A percentile compares a stretch with the other conserved stretches of the same genome.
phyloP scores from a whole-genome alignment of 1,284 basidiomycete species.

The Puccinia horiana region DNA sequence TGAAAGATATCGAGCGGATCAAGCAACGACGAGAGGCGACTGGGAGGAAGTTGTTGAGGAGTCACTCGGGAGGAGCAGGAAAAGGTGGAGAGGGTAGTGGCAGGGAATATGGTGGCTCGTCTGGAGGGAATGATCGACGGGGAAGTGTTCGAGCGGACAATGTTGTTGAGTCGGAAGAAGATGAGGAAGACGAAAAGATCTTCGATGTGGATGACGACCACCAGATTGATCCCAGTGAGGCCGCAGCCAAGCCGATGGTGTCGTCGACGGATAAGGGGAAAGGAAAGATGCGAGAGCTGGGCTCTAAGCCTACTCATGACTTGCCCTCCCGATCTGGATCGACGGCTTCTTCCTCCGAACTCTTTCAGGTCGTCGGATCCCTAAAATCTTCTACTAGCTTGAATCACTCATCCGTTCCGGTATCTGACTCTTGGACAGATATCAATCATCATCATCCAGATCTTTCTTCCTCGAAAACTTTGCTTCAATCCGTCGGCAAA shows the following conservation, averaged over 20 bases:
- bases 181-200: neutral
- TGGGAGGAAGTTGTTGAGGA: neutral
- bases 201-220: conserved; percentile 11
- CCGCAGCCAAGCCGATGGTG: neutral
- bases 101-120: neutral
- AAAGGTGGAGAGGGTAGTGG: neutral
- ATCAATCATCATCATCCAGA: neutral
- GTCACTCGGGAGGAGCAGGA: neutral
- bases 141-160: neutral
- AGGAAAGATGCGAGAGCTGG: conserved; percentile 13
- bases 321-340: neutral
- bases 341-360: neutral
- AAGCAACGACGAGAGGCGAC: neutral
- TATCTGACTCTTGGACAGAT: neutral
- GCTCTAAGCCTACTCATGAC: neutral
- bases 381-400: neutral
- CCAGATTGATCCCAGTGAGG: neutral
- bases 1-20: conserved; percentile 36
- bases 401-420: neutral
- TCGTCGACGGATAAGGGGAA: conserved; percentile 6
- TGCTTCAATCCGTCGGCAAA: neutral
- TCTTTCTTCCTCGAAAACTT: neutral
- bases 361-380: conserved; percentile 13
- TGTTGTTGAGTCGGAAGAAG: neutral
- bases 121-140: neutral